These are phyloP conservation scores for Tulasnella sp. DNA, from an alignment of 768 basidiomycete species.

Conservation along the genomic window DNA sequence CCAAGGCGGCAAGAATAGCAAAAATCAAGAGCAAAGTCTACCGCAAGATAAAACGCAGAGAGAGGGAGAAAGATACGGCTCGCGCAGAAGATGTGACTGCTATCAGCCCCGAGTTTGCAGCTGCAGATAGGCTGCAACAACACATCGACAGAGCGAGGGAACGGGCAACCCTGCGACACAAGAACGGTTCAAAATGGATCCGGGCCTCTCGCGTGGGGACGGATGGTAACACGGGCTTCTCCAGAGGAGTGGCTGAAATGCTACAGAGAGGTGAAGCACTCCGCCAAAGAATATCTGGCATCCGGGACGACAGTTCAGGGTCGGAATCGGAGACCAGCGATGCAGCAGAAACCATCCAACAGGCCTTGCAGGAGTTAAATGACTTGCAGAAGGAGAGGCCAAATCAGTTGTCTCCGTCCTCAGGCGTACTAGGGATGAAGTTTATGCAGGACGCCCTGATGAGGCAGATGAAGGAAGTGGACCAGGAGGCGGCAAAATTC, in stretches of 20 bases:
- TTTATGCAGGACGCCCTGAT: slow-evolving; percentile 95
- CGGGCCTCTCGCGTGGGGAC: slow-evolving; percentile 75
- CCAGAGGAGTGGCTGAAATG: slow-evolving; percentile 82
- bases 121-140: slow-evolving; percentile 60
- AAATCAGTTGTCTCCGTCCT: not conserved
- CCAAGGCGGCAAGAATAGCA: slow-evolving; percentile 82
- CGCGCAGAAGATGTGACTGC: slow-evolving; percentile 47
- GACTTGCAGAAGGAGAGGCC: not conserved
- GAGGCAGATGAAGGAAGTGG: slow-evolving; percentile 59
- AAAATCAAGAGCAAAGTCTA: slow-evolving; percentile 98
- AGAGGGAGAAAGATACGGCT: slow-evolving; percentile 61
- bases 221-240: slow-evolving; percentile 55
- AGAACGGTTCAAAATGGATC: slow-evolving; percentile 88
- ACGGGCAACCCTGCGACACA: slow-evolving; percentile 86
- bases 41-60: slow-evolving; percentile 79
- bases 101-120: slow-evolving; percentile 58
- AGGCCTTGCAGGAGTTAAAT: slow-evolving; percentile 46
- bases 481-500: slow-evolving; percentile 72
- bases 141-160: slow-evolving; percentile 85
- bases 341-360: slow-evolving; percentile 47
- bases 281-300: slow-evolving; percentile 72
- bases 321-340: slow-evolving; percentile 49
- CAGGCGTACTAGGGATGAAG: slow-evolving; percentile 88
- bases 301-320: slow-evolving; percentile 47
- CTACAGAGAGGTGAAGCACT: slow-evolving; percentile 79